phyloP scores from a whole-genome alignment of 345 rosid species.

The Bretschneidera sinensis region DNA sequence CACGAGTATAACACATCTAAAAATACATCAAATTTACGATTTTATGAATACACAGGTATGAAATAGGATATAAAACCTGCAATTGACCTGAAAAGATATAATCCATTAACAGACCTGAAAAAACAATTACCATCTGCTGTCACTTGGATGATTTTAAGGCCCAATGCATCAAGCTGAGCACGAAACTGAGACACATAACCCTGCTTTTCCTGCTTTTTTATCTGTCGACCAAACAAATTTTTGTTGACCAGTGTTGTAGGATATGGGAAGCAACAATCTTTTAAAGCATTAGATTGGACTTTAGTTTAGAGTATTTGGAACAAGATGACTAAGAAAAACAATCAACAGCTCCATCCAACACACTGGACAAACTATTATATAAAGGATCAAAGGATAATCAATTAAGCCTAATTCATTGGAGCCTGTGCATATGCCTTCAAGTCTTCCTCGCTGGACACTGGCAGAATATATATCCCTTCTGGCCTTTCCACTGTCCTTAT shows the following conservation, averaged over 20 bases:
- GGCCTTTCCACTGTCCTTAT: too few relatives aligned
- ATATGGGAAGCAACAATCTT: slow-evolving; percentile 2
- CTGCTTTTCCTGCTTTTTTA: slow-evolving; percentile 69
- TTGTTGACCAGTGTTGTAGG: not conserved
- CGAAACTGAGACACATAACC: slow-evolving; percentile 53
- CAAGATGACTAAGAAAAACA: not conserved
- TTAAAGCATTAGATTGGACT: slow-evolving; percentile 1
- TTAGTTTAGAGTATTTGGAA: not conserved
- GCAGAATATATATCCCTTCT: too few relatives aligned
- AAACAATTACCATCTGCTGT: slow-evolving; percentile 95
- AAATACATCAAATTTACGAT: too few relatives aligned
- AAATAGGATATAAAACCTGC: not conserved
- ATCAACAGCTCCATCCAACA: too few relatives aligned
- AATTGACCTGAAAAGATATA: not conserved
- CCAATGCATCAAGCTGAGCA: slow-evolving; percentile 63
- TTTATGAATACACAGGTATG: not conserved
- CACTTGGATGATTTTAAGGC: slow-evolving; percentile 66
- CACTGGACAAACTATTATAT: too few relatives aligned
- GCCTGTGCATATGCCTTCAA: too few relatives aligned
- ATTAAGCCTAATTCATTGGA: too few relatives aligned
- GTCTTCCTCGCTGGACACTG: too few relatives aligned
- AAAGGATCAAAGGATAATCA: too few relatives aligned
- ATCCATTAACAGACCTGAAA: slow-evolving; percentile 68
- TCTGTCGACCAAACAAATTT: slow-evolving; percentile 32
- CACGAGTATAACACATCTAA: not conserved